These are phyloP conservation scores for Anethum foeniculum DNA, from an alignment of 140 eudicot species.

Conservation along the genomic window DNA sequence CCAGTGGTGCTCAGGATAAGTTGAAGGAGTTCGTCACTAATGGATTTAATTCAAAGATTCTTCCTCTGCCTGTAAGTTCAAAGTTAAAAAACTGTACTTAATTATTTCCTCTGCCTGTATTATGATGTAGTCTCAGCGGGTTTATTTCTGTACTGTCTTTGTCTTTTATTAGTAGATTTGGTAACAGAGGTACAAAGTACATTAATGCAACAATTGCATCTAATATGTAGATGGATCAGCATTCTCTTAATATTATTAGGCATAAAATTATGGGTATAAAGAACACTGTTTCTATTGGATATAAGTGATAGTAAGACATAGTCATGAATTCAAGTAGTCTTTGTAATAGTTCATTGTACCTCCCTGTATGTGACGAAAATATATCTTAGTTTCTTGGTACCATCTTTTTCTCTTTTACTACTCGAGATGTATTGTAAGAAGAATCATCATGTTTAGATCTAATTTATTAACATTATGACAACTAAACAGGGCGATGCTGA, in stretches of 20 bases:
- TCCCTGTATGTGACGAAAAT: background rate
- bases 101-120: slow-evolving; percentile 49
- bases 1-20: slow-evolving; percentile 42
- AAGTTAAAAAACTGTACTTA: background rate
- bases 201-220: no score
- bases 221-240: background rate
- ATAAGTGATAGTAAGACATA: background rate
- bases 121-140: background rate
- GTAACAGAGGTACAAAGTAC: background rate
- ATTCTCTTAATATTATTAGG: background rate
- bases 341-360: background rate
- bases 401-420: background rate
- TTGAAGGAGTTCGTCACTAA: slow-evolving; percentile 33
- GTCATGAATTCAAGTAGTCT: background rate
- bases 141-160: no score
- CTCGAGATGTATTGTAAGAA: background rate
- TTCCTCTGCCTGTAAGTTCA: slow-evolving; percentile 46
- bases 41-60: slow-evolving; percentile 31
- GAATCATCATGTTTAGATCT: background rate
- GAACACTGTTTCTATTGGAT: background rate
- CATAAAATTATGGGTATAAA: no score
- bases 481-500: slow-evolving; percentile 33
- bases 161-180: no score
- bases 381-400: background rate
- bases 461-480: background rate